Percentiles rank a stretch among this genome's conserved stretches.
phyloP scores from a whole-genome alignment of 768 basidiomycete genomes.

The Auricularia sp. region DNA sequence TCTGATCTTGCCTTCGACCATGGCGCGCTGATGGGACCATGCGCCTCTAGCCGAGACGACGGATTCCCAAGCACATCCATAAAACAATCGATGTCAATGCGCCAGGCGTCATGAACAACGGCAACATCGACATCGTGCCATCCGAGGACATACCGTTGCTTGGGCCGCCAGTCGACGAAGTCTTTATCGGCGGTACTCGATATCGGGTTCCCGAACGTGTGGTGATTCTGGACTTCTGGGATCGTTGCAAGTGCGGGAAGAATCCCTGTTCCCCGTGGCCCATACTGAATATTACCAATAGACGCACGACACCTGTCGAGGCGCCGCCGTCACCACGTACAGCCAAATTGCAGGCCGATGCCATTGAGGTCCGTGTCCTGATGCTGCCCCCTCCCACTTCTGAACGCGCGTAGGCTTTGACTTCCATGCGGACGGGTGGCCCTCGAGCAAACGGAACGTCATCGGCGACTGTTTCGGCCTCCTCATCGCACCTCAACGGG shows the following conservation, averaged over 20 bases:
- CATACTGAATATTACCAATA: neutral
- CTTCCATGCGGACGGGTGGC: neutral
- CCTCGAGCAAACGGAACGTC: neutral
- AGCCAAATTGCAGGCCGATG: constrained; percentile 11
- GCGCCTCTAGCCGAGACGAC: constrained; percentile 58
- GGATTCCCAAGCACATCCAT: constrained; percentile 63
- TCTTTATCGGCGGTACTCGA: constrained; percentile 77
- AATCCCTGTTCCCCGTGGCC: constrained; percentile 32
- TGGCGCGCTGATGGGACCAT: neutral
- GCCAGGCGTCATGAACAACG: constrained; percentile 73
- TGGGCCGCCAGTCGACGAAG: constrained; percentile 56
- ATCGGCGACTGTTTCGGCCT: too few species aligned
- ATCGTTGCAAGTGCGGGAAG: constrained; percentile 43
- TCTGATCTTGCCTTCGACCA: constrained; percentile 3
- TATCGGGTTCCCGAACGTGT: constrained; percentile 90
- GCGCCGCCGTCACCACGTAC: neutral
- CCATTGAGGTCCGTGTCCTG: neutral
- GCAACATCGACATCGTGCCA: constrained; percentile 81
- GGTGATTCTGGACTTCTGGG: constrained; percentile 94
- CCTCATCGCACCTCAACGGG: too few species aligned
- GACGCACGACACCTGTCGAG: neutral
- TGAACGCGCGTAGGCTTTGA: neutral
- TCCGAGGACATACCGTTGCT: constrained; percentile 41
- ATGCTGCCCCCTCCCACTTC: neutral
- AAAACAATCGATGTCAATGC: constrained; percentile 66